Percentiles rank a stretch among this genome's conserved stretches.
Evolutionary conservation across 371 early-diverging fungal genomes (phyloP).

Genomic region (Thermomucor indicae-seudaticae): DNA sequence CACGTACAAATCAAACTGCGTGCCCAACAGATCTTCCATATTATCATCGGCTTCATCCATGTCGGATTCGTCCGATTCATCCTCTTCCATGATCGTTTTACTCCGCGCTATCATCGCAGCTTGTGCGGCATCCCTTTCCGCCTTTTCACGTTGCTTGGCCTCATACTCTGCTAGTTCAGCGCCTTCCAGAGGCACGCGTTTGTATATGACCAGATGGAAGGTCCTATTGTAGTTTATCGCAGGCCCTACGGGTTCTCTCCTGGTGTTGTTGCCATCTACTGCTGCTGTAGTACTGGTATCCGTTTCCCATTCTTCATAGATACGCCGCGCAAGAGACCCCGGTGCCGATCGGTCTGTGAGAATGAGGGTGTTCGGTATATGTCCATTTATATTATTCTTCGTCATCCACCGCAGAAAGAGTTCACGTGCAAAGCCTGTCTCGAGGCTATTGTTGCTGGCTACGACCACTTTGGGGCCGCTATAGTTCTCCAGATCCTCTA

Average conservation of each 20-base stretch:
- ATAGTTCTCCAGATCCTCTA: conserved; percentile 70
- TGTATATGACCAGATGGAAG: conserved; percentile 32
- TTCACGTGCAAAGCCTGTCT: conserved; percentile 77
- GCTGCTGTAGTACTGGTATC: conserved; percentile 8
- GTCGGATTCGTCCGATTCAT: conserved; percentile 62
- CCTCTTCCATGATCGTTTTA: conserved; percentile 71
- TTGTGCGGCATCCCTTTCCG: conserved; percentile 73
- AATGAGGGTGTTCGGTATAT: conserved; percentile 58
- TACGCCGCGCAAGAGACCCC: conserved; percentile 62
- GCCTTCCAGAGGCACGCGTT: conserved; percentile 83
- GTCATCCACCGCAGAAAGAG: conserved; percentile 73
- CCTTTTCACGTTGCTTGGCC: conserved; percentile 54
- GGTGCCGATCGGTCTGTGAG: conserved; percentile 77
- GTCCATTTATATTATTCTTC: neutral
- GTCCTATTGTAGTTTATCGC: conserved; percentile 47
- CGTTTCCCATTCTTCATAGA: conserved; percentile 70
- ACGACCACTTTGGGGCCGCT: conserved; percentile 80
- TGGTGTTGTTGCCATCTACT: neutral
- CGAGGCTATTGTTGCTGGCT: conserved; percentile 74
- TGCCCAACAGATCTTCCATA: conserved; percentile 50
- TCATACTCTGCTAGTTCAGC: conserved; percentile 72
- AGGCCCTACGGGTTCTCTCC: conserved; percentile 34
- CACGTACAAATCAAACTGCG: conserved; percentile 78
- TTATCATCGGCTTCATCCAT: conserved; percentile 62
- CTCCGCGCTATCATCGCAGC: conserved; percentile 66